Conservation (phyloP, 257 asterid species). For the Scutellaria baicalensis region DNA sequence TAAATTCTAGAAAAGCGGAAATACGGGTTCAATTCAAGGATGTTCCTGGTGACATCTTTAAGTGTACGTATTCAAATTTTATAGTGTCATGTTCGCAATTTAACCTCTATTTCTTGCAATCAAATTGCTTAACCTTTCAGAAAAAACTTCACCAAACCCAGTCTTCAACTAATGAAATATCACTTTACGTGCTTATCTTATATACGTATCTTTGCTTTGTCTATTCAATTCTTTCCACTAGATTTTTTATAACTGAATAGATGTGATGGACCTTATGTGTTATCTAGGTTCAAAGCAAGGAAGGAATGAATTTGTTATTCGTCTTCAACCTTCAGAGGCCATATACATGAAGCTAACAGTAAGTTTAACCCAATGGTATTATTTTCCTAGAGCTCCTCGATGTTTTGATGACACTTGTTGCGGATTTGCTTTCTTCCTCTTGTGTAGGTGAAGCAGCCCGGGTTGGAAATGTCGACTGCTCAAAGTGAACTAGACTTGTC, state of each 20-base stretch:
- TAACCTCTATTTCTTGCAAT: background rate
- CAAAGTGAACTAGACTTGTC: slow-evolving; percentile 97
- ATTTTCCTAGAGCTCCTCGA: background rate
- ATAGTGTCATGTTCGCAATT: background rate
- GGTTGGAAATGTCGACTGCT: slow-evolving; percentile 83
- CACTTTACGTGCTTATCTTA: background rate
- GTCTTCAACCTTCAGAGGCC: slow-evolving; percentile 97
- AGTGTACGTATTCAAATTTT: slow-evolving; percentile 34
- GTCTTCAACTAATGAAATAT: background rate
- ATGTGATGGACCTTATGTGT: slow-evolving; percentile 7
- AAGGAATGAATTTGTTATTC: slow-evolving; percentile 91
- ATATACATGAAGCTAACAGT: slow-evolving; percentile 96
- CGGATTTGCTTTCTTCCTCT: slow-evolving; percentile 11
- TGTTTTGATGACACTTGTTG: background rate
- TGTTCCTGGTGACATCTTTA: slow-evolving; percentile 95
- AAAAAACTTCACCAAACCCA: background rate
- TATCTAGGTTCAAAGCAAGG: slow-evolving; percentile 84
- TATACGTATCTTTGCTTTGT: background rate
- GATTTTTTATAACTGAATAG: background rate
- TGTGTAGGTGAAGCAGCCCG: slow-evolving; percentile 94
- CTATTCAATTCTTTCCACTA: background rate
- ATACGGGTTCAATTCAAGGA: slow-evolving; percentile 94
- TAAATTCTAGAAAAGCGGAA: slow-evolving; percentile 91
- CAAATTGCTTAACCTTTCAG: too few relatives aligned
- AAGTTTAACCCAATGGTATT: slow-evolving; percentile 13